phyloP scores from a whole-genome alignment of 805 yeast species.

The Hyphopichia homilentoma region DNA sequence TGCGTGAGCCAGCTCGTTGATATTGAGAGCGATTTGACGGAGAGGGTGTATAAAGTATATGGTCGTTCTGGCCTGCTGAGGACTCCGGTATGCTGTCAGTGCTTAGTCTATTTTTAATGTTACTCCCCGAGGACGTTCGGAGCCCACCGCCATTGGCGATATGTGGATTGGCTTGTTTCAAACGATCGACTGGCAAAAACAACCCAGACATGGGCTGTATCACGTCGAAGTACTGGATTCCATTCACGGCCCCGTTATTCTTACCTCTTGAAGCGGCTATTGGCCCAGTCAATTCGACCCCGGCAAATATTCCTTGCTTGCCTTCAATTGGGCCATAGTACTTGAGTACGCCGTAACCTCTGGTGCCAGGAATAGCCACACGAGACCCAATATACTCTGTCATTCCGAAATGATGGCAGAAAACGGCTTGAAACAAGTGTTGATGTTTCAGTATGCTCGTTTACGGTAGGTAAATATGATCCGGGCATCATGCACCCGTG shows the following conservation, averaged over 20 bases:
- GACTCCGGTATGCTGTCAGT: background rate
- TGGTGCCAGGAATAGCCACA: slow-evolving; percentile 62
- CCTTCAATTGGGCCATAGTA: slow-evolving; percentile 72
- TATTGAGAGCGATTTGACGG: background rate
- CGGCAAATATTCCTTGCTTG: slow-evolving; percentile 76
- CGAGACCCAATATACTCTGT: slow-evolving; percentile 28
- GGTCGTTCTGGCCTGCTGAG: background rate
- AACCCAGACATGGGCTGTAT: slow-evolving; percentile 65
- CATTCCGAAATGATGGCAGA: slow-evolving; percentile 12
- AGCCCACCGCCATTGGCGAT: slow-evolving; percentile 7
- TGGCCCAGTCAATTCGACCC: slow-evolving; percentile 77
- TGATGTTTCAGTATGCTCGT: no score
- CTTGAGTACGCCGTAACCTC: slow-evolving; percentile 59
- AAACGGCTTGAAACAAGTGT: no score
- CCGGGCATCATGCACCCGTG: no score
- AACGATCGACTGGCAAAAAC: slow-evolving; percentile 58
- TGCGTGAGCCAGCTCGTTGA: background rate
- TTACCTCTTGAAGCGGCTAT: slow-evolving; percentile 61
- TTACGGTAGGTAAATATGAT: no score
- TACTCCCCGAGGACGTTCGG: background rate
- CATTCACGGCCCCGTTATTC: slow-evolving; percentile 81
- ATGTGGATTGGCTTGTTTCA: slow-evolving; percentile 31
- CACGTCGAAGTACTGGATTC: slow-evolving; percentile 65
- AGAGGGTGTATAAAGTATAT: background rate
- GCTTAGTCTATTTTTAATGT: background rate